Percentiles rank a stretch among this genome's conserved stretches.
These are phyloP conservation scores for Globisporangium recalcitrans DNA, from an alignment of 352 stramenopile species.

Conservation along the genomic window DNA sequence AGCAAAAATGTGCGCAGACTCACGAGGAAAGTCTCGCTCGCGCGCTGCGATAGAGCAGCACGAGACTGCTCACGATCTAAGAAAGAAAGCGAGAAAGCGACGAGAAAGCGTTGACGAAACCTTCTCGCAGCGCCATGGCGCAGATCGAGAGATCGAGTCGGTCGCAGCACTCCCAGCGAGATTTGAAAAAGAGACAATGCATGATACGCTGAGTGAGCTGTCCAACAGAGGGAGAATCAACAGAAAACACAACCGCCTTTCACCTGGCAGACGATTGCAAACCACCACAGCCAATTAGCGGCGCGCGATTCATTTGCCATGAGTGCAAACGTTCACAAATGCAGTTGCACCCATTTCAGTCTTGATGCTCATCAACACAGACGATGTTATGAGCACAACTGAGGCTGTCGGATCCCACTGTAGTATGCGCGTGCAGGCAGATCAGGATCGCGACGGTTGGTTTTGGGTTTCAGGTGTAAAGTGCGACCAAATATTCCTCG, in stretches of 20 bases:
- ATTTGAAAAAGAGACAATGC: neutral
- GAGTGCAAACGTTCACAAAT: too few relatives aligned
- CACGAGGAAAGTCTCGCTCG: neutral
- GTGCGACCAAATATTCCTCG: neutral
- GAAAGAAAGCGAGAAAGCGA: neutral
- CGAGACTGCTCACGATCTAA: neutral
- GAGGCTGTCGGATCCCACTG: neutral
- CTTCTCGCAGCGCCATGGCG: neutral
- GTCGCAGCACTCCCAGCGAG: neutral
- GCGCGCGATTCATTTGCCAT: too few relatives aligned
- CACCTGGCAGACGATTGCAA: too few relatives aligned
- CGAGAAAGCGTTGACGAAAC: slow-evolving; percentile 5
- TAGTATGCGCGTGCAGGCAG: neutral
- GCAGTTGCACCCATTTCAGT: too few relatives aligned
- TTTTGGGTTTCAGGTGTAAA: neutral
- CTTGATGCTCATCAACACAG: too few relatives aligned
- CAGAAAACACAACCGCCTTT: too few relatives aligned
- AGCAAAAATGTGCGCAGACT: neutral
- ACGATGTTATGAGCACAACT: neutral
- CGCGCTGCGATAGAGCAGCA: neutral
- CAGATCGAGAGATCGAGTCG: neutral
- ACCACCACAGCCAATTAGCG: too few relatives aligned
- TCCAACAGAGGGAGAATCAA: too few relatives aligned
- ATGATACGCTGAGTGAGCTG: too few relatives aligned
- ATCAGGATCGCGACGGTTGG: neutral